Evolutionary conservation across 805 yeast species (phyloP), one percentile per base, ranked within the genome.

Genomic region (Debaryomyces hansenii): DNA sequence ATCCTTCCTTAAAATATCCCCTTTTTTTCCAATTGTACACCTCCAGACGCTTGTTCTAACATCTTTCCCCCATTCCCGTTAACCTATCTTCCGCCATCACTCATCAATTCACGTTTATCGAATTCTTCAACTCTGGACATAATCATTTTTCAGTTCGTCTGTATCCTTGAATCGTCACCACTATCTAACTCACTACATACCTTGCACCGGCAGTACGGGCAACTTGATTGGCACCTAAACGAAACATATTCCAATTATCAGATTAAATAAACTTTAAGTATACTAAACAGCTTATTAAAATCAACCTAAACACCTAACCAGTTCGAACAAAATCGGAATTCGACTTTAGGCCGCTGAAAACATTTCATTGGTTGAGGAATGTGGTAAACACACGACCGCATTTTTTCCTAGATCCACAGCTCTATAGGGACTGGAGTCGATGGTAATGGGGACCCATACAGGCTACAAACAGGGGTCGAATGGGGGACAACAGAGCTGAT

Each of bases 161-260:
- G 16, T 31, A n/a, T 5, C 11, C 14, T 12, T 31, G 14, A 31
- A 5, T 31, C 34, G 16, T 12, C 34, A n/a, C 16, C 14, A 5
- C 6, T 31, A 12, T n/a, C 16, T 31, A 31, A 14, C 11, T 31
- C 16, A n/a, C 34, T 31, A 75, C 82, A 66, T 75, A 77, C 82
- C 82, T 78, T 51, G 72, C 74, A 63, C 77, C 75, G 58, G 66
- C 62, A 51, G 63, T 49, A 66, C 81, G 82, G 71, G 78, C 75
- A 55, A 67, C 72, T 62, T 75, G 79, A 57, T 65, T 62, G 56
- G 74, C 75, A 68, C 81, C 80, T 67, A 74, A 69, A 69, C 81
- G 80, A 70, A 76, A 78, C 83, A 78, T 78, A 50, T 50, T 63
- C 45, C 42, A 44, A 40, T 43, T 41, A 37, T 37, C 28, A 37